Percentiles rank a stretch among this genome's conserved stretches.
Conservation (phyloP, 371 early-diverging fungal genomes). For the Phascolomyces articulosus region DNA sequence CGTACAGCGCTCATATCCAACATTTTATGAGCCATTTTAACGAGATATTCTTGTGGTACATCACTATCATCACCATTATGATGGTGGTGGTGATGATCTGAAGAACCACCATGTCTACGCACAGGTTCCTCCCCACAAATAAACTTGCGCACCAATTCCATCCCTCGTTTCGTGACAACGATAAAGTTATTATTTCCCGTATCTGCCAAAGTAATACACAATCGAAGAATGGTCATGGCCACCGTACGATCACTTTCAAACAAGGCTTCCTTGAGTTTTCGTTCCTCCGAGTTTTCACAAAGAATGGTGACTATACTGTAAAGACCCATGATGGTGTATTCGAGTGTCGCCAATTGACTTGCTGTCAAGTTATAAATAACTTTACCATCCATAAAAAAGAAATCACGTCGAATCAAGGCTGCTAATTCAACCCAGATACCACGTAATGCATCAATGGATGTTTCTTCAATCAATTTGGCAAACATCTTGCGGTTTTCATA, state of each 20-base stretch:
- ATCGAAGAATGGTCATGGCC: constrained; percentile 49
- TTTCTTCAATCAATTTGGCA: constrained; percentile 35
- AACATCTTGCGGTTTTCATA: constrained; percentile 57
- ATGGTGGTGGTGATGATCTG: no score
- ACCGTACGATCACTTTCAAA: constrained; percentile 42
- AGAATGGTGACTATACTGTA: constrained; percentile 56
- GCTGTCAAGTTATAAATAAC: constrained; percentile 51
- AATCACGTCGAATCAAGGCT: constrained; percentile 37
- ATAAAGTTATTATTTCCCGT: constrained; percentile 47
- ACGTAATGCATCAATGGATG: constrained; percentile 11
- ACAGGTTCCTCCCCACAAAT: constrained; percentile 18
- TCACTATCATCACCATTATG: constrained; percentile 17
- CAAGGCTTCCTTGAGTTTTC: constrained; percentile 35
- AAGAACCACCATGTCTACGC: constrained; percentile 21
- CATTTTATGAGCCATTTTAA: constrained; percentile 31
- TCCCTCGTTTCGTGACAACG: constrained; percentile 41
- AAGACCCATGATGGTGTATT: constrained; percentile 56
- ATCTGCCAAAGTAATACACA: constrained; percentile 57
- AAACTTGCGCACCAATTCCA: constrained; percentile 45
- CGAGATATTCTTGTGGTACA: constrained; percentile 16
- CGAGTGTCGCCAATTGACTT: constrained; percentile 57
- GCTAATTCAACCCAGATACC: constrained; percentile 47
- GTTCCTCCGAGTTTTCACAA: constrained; percentile 24
- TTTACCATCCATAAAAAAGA: constrained; percentile 45
- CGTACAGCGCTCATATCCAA: constrained; percentile 43